Evolutionary conservation across 139 green algal genomes (phyloP).

Genomic region (Parachlorella kessleri): DNA sequence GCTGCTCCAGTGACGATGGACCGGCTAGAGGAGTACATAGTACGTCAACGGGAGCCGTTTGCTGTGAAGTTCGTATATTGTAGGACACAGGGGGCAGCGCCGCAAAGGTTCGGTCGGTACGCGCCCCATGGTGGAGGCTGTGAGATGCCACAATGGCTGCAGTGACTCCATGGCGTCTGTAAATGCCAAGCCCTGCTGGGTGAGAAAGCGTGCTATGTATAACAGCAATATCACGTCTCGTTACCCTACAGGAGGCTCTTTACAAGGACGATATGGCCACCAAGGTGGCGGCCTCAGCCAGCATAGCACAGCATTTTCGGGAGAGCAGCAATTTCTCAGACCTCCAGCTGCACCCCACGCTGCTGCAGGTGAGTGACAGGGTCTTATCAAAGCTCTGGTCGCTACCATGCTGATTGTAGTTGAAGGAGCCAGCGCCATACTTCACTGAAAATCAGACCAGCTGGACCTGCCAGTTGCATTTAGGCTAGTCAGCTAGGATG

Average conservation of each 20-base stretch:
- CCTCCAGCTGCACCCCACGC: constrained; percentile 69
- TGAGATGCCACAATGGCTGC: background rate
- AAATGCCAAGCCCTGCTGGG: too few relatives aligned
- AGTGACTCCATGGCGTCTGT: background rate
- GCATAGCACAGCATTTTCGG: constrained; percentile 69
- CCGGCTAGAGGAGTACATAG: constrained; percentile 70
- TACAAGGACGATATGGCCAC: constrained; percentile 78
- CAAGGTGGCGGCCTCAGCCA: constrained; percentile 64
- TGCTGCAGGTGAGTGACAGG: constrained; percentile 77
- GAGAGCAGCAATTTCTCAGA: constrained; percentile 58
- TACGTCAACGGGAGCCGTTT: constrained; percentile 24
- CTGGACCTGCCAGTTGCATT: too few relatives aligned
- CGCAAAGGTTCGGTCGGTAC: background rate
- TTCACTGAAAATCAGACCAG: too few relatives aligned
- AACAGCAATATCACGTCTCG: background rate
- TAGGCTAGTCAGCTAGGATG: too few relatives aligned
- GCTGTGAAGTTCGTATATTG: background rate
- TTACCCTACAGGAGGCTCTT: constrained; percentile 64
- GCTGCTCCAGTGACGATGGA: constrained; percentile 33
- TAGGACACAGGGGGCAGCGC: background rate
- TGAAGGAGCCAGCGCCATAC: too few relatives aligned
- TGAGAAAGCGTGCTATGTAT: background rate
- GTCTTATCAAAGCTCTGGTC: too few relatives aligned
- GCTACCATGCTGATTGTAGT: too few relatives aligned
- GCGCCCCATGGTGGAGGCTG: background rate